A percentile compares a stretch with the other conserved stretches of the same genome.
These are phyloP conservation scores for Komagataella phaffii DNA, from an alignment of 805 yeast genomes.

Conservation along the genomic window DNA sequence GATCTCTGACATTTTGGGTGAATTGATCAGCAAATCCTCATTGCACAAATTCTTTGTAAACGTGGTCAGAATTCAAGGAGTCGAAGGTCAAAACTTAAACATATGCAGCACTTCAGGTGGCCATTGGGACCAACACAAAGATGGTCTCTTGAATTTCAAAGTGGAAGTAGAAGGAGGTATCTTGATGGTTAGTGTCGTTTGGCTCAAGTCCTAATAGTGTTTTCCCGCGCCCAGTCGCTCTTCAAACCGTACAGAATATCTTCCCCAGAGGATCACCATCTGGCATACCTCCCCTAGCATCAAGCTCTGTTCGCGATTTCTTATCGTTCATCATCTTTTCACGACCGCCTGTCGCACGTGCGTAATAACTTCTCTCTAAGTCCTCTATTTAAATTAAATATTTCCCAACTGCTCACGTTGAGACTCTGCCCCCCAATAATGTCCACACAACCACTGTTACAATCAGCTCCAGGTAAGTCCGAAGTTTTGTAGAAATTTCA, in stretches of 20 bases:
- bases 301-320: not conserved
- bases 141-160: not conserved
- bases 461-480: conserved; percentile 52
- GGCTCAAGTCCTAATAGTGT: not conserved
- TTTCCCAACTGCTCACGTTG: not conserved
- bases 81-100: not conserved
- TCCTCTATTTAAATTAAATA: not conserved
- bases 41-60: not conserved
- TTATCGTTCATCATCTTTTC: not conserved
- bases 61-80: not conserved
- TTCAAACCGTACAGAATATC: no score
- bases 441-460: conserved; percentile 65
- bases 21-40: not conserved
- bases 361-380: not conserved
- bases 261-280: no score
- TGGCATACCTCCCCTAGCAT: not conserved
- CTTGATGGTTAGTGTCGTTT: not conserved
- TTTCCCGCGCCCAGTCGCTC: not conserved
- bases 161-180: not conserved
- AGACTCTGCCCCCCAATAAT: conserved; percentile 15
- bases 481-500: not conserved
- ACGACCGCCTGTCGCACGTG: not conserved
- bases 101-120: not conserved
- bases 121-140: not conserved
- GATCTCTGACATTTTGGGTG: not conserved